A percentile compares a stretch with the other conserved stretches of the same genome.
Conservation (phyloP, 768 basidiomycete species). For the Rhodotorula toruloides region DNA sequence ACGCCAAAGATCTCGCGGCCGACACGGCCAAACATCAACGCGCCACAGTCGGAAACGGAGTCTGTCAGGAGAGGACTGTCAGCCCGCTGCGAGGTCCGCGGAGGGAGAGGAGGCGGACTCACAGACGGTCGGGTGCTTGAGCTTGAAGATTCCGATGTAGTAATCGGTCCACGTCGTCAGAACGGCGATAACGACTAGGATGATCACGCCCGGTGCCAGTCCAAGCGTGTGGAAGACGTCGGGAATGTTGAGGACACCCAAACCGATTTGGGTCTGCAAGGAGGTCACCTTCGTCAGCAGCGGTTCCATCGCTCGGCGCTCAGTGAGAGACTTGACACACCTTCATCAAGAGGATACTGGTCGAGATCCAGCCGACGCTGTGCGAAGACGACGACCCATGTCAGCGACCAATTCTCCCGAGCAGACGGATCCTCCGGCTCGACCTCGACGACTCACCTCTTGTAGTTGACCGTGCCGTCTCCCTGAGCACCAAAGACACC, state of each 20-base stretch:
- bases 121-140: conserved; percentile 22
- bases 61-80: conserved; percentile 1
- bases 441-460: neutral
- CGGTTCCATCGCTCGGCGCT: neutral
- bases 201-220: conserved; percentile 27
- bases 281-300: neutral
- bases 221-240: conserved; percentile 27
- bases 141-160: conserved; percentile 28
- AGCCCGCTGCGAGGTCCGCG: neutral
- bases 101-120: neutral
- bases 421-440: no score
- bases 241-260: conserved; percentile 28
- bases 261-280: conserved; percentile 13
- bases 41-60: conserved; percentile 26
- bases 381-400: neutral
- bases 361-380: conserved; percentile 29
- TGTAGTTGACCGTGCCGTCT: conserved; percentile 20
- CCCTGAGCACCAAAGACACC: conserved; percentile 28
- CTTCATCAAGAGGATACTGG: conserved; percentile 19
- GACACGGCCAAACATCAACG: conserved; percentile 14
- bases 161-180: conserved; percentile 19
- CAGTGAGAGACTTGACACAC: neutral
- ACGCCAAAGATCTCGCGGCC: conserved; percentile 26
- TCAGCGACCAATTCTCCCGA: neutral
- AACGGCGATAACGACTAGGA: conserved; percentile 15